Conservation (phyloP, 768 basidiomycete genomes). For the Leccinum variicolor region DNA sequence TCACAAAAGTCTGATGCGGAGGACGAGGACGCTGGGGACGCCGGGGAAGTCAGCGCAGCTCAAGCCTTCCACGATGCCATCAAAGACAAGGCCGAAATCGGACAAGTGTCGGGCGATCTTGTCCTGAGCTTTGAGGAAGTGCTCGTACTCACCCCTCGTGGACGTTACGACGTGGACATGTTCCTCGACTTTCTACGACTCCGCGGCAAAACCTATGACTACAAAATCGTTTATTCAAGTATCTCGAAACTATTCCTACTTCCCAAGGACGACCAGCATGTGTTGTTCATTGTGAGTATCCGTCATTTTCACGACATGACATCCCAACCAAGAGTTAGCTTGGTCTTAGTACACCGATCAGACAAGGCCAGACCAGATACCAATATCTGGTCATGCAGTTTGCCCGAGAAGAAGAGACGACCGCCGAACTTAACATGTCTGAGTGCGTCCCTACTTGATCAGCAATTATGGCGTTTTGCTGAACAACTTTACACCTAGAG, state of each 20-base stretch:
- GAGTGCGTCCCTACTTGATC: conserved; percentile 55
- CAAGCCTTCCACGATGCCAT: conserved; percentile 96
- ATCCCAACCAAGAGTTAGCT: conserved; percentile 48
- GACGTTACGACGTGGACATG: conserved; percentile 97
- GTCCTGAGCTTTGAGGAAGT: conserved; percentile 96
- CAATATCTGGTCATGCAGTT: conserved; percentile 99
- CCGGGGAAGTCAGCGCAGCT: conserved; percentile 84
- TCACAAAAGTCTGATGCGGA: conserved; percentile 73
- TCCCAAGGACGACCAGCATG: conserved; percentile 95
- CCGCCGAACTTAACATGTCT: conserved; percentile 88
- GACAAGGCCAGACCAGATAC: conserved; percentile 97
- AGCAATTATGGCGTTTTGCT: neutral
- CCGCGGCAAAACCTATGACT: conserved; percentile 99
- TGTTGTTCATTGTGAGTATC: conserved; percentile 82
- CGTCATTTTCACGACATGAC: neutral
- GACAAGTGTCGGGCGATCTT: conserved; percentile 85
- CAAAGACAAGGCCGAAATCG: conserved; percentile 95
- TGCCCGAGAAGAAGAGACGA: conserved; percentile 94
- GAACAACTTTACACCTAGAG: conserved; percentile 39
- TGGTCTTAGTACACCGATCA: conserved; percentile 87
- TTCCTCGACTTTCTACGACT: conserved; percentile 91
- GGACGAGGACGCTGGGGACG: conserved; percentile 44
- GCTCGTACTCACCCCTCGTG: conserved; percentile 91
- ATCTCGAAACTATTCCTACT: conserved; percentile 89
- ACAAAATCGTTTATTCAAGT: conserved; percentile 89